Evolutionary conservation across 2,329 filamentous ascomycete species (phyloP).

Genomic region (Aspergillus sp.): DNA sequence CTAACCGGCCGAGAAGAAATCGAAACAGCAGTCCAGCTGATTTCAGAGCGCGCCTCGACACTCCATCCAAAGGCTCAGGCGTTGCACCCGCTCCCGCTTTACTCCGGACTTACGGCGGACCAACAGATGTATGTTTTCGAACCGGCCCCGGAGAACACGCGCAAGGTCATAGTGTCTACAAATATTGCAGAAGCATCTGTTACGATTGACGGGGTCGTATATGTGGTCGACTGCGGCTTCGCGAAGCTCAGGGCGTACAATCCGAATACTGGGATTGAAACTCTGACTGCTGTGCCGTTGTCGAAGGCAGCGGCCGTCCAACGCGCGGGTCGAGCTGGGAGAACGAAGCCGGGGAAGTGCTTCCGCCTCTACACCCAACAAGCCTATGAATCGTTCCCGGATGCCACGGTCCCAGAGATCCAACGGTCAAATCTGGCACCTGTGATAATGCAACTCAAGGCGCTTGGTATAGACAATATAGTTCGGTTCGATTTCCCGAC

Average conservation of each 20-base stretch:
- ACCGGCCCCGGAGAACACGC: slow-evolving; percentile 64
- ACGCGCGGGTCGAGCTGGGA: slow-evolving; percentile 77
- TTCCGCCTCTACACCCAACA: slow-evolving; percentile 83
- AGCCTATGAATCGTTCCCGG: slow-evolving; percentile 55
- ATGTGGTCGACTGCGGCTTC: slow-evolving; percentile 82
- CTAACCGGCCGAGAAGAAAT: slow-evolving; percentile 91
- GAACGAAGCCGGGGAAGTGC: slow-evolving; percentile 85
- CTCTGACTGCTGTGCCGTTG: slow-evolving; percentile 67
- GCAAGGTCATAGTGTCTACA: slow-evolving; percentile 87
- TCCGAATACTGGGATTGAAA: slow-evolving; percentile 75
- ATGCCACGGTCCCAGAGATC: slow-evolving; percentile 76
- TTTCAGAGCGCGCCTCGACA: slow-evolving; percentile 60
- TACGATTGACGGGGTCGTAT: slow-evolving; percentile 85
- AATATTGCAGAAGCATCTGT: slow-evolving; percentile 96
- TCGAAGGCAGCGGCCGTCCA: slow-evolving; percentile 92
- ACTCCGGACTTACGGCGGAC: slow-evolving; percentile 79
- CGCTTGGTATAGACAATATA: slow-evolving; percentile 89
- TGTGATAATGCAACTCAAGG: slow-evolving; percentile 82
- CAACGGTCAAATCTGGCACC: slow-evolving; percentile 86
- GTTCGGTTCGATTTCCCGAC: slow-evolving; percentile 83
- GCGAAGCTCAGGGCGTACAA: slow-evolving; percentile 85
- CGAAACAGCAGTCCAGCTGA: slow-evolving; percentile 66
- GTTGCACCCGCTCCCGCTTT: slow-evolving; percentile 68
- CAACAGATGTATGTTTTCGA: slow-evolving; percentile 96
- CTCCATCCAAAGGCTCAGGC: slow-evolving; percentile 51